These are phyloP conservation scores for Russula earlei DNA, from an alignment of 768 basidiomycete genomes.

Conservation along the genomic window DNA sequence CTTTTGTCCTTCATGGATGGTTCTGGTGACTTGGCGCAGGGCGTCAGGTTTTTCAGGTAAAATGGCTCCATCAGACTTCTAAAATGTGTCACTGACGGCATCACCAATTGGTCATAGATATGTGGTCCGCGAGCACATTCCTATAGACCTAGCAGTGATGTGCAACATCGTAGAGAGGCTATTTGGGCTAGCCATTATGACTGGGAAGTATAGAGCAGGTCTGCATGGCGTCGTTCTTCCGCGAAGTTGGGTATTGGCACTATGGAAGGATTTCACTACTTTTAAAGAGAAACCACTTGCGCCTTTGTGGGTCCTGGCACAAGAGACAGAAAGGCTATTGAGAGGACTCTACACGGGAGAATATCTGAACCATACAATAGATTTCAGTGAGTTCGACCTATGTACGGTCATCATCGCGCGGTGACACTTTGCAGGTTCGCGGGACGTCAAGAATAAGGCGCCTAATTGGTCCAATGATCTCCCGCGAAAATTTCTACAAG, in stretches of 20 bases:
- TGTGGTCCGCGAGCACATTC: constrained; percentile 30
- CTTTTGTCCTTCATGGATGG: constrained; percentile 6
- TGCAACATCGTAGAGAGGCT: constrained; percentile 45
- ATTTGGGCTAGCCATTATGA: constrained; percentile 34
- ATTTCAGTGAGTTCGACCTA: neutral
- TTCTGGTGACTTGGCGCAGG: constrained; percentile 33
- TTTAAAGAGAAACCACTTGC: neutral
- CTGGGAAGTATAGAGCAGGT: constrained; percentile 22
- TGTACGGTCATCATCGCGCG: neutral
- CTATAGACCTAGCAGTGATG: constrained; percentile 38
- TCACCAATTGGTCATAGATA: too few relatives aligned
- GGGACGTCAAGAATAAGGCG: neutral
- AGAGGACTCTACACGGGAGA: constrained; percentile 7
- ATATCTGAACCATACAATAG: neutral
- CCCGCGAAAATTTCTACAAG: neutral
- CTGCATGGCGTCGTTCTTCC: constrained; percentile 46
- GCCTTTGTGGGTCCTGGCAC: neutral
- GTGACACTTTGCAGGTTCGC: neutral
- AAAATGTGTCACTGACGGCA: neutral
- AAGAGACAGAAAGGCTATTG: neutral
- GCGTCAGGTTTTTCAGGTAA: constrained; percentile 28
- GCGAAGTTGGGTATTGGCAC: constrained; percentile 38
- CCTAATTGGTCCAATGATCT: neutral
- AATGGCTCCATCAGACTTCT: neutral
- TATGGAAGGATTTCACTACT: constrained; percentile 12